Percentiles rank a stretch among this genome's conserved stretches.
phyloP scores from a whole-genome alignment of 2,329 filamentous ascomycete species.

The Pezicula carpinea region DNA sequence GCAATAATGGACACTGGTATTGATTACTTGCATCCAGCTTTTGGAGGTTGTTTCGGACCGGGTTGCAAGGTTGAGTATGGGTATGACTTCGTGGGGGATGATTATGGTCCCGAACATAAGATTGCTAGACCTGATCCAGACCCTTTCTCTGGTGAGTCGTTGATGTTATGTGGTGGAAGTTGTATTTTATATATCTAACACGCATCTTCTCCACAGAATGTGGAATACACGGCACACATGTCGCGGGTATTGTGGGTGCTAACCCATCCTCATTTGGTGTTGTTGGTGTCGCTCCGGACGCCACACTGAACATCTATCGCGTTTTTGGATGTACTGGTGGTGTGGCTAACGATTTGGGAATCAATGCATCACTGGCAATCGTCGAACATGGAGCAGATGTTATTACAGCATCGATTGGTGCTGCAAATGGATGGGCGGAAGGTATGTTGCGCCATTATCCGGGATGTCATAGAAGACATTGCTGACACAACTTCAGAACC shows the following conservation, averaged over 20 bases:
- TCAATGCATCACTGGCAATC: conserved; percentile 54
- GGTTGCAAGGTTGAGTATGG: conserved; percentile 54
- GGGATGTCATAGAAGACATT: neutral
- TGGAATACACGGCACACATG: neutral
- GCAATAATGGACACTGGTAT: conserved; percentile 1
- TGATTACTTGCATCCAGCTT: conserved; percentile 13
- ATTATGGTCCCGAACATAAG: conserved; percentile 1
- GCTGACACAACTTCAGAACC: neutral
- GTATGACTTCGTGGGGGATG: conserved; percentile 49
- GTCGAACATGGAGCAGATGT: conserved; percentile 50
- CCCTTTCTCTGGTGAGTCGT: neutral
- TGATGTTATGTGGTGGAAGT: conserved; percentile 43
- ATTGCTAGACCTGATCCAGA: neutral
- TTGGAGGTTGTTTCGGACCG: conserved; percentile 57
- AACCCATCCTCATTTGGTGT: conserved; percentile 48
- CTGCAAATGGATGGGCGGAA: neutral
- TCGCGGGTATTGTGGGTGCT: conserved; percentile 56
- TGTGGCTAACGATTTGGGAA: conserved; percentile 49
- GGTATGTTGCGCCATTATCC: neutral
- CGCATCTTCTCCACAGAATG: neutral
- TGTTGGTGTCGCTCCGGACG: conserved; percentile 52
- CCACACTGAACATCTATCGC: conserved; percentile 50
- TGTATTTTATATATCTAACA: conserved; percentile 36
- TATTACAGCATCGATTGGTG: neutral
- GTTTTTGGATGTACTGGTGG: conserved; percentile 52